Conservation (phyloP, 2,329 filamentous ascomycete genomes). For the Aspergillus ochraceoroseus region DNA sequence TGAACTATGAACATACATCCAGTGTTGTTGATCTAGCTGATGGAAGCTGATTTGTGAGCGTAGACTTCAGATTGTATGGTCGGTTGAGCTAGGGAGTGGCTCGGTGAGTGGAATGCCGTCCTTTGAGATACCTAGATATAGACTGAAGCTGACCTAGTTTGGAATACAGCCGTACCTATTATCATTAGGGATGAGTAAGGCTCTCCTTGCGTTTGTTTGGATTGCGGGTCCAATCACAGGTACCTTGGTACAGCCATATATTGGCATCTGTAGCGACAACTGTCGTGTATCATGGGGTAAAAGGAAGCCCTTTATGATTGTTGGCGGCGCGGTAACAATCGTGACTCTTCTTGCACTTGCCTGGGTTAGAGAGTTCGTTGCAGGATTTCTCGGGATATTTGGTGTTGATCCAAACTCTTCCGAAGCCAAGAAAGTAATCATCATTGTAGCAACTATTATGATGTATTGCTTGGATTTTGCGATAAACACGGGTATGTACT, state of each 20-base stretch:
- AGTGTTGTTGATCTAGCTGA: background rate
- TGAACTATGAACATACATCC: background rate
- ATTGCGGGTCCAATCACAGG: slow-evolving; percentile 76
- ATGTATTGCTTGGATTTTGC: slow-evolving; percentile 91
- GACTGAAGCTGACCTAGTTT: slow-evolving; percentile 3
- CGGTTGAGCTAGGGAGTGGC: slow-evolving; percentile 88
- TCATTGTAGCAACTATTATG: slow-evolving; percentile 74
- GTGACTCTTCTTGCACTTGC: slow-evolving; percentile 64
- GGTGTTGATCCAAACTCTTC: slow-evolving; percentile 63
- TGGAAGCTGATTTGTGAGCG: slow-evolving; percentile 13
- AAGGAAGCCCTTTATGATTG: slow-evolving; percentile 75
- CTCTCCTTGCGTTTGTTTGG: slow-evolving; percentile 77
- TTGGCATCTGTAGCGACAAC: slow-evolving; percentile 75
- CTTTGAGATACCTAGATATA: too few relatives aligned
- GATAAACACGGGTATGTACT: slow-evolving; percentile 71
- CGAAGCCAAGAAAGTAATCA: slow-evolving; percentile 61
- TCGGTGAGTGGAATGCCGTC: slow-evolving; percentile 51
- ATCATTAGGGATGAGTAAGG: slow-evolving; percentile 76
- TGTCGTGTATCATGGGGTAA: slow-evolving; percentile 71
- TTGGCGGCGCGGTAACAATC: slow-evolving; percentile 63
- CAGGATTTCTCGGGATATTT: slow-evolving; percentile 63
- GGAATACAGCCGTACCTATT: slow-evolving; percentile 61
- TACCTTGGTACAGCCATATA: slow-evolving; percentile 73
- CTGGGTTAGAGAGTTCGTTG: slow-evolving; percentile 69
- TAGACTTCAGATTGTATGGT: slow-evolving; percentile 88